Base-by-base conservation (phyloP, 2,329 filamentous ascomycete genomes). In the Alternaria gansuensis region DNA sequence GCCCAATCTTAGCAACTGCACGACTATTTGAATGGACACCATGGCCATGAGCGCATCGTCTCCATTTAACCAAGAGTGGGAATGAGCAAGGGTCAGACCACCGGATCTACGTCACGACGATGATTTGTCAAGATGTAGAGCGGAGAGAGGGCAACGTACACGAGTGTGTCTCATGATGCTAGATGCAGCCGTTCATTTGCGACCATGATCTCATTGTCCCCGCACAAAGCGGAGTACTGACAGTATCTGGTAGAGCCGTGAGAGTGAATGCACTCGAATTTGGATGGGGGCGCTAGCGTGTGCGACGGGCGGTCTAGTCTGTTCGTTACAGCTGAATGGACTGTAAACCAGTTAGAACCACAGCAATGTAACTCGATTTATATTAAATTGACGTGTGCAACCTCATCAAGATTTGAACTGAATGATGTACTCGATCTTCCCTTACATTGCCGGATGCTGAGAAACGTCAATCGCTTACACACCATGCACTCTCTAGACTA, bases 111-210 rank as follows among this genome's bases (percentile, higher is more conserved):
- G 54, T 62, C 53, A 54, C 56, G 45, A 36, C 41, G 39, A 34
- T 29, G 11, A 57, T 39, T 40, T 44, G 60, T 60, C 40, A 40
- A 39, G 51, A 33, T 48, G 58, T 41, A 45, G 51, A 41, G 51
- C 37, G 46, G 63, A 59, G 63, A 59, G 60, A 57, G 57, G 62
- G 57, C 60, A 37, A 58, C n/a, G 45, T 52, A 46, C 52, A 50
- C 43, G 34, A 31, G 36, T 48, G 7, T 45, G 49, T 39, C 56
- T 56, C 52, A 48, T 57, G 57, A 62, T 37, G 48, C 28, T 28
- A 51, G 33, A 45, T 66, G 62, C 64, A 62, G 60, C 62, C 55
- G 64, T 59, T 52, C 49, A 58, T 54, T 65, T 57, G 65, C 56
- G 51, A 57, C 59, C 45, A 53, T 60, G 46, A 54, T 54, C 41